These are phyloP conservation scores for Acmispon strigosus DNA, from an alignment of 306 rosid species.

Conservation along the genomic window DNA sequence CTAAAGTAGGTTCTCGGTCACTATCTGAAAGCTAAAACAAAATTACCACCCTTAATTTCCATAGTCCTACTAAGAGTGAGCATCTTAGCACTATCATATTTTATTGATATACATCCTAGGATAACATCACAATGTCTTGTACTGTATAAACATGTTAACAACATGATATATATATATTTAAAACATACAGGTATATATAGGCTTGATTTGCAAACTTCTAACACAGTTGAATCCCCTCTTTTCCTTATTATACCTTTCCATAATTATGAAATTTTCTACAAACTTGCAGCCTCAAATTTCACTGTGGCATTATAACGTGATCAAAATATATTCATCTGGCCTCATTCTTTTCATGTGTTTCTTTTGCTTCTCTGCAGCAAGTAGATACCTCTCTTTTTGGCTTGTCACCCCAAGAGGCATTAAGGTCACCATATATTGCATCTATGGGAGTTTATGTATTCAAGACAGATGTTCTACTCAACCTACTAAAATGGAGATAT, in stretches of 20 bases:
- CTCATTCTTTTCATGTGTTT: background rate
- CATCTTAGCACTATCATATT: background rate
- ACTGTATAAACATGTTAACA: constrained; percentile 8
- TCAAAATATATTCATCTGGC: background rate
- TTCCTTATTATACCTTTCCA: background rate
- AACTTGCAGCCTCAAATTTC: background rate
- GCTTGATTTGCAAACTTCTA: background rate
- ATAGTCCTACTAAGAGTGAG: background rate
- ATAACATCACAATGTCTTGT: background rate
- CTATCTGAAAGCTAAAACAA: background rate
- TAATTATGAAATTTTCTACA: background rate
- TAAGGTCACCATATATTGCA: constrained; percentile 66
- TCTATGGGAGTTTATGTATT: constrained; percentile 92
- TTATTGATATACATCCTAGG: background rate
- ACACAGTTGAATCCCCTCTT: background rate
- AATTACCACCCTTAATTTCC: background rate
- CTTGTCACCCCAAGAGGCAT: constrained; percentile 55
- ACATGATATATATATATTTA: background rate
- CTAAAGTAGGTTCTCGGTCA: background rate
- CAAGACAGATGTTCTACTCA: constrained; percentile 66
- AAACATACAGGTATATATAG: background rate
- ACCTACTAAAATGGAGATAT: constrained; percentile 78
- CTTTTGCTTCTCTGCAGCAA: constrained; percentile 55
- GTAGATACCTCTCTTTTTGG: constrained; percentile 67
- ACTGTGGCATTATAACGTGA: background rate